Percentiles rank a stretch among this genome's conserved stretches.
Evolutionary conservation across 495 filamentous ascomycete species (phyloP).

Genomic region (Lasiosphaeriaceae sp.): DNA sequence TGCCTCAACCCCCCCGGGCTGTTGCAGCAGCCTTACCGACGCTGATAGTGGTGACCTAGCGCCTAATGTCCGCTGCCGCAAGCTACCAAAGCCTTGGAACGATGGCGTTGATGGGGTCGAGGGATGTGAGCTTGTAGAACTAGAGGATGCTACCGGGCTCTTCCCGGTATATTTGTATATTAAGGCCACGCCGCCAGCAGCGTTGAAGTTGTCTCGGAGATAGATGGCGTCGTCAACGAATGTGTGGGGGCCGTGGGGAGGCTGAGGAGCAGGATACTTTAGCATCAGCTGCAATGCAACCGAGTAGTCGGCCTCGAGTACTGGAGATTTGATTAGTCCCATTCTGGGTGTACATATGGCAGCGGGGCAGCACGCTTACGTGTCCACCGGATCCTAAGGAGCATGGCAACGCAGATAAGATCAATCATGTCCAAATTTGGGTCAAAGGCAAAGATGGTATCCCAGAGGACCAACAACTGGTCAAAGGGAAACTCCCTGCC

Average conservation of each 20-base stretch:
- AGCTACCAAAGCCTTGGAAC: slow-evolving; percentile 24
- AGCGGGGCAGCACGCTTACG: slow-evolving; percentile 49
- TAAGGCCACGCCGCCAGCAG: slow-evolving; percentile 66
- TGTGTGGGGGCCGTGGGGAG: slow-evolving; percentile 62
- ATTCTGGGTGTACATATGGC: background rate
- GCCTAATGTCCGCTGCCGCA: slow-evolving; percentile 33
- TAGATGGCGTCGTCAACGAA: slow-evolving; percentile 89
- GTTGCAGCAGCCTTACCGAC: slow-evolving; percentile 57
- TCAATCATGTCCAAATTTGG: slow-evolving; percentile 78
- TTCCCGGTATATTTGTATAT: slow-evolving; percentile 81
- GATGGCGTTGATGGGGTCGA: slow-evolving; percentile 33
- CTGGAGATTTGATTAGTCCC: slow-evolving; percentile 38
- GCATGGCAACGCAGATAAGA: slow-evolving; percentile 87
- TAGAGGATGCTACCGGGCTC: slow-evolving; percentile 50
- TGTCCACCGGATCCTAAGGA: slow-evolving; percentile 87
- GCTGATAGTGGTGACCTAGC: slow-evolving; percentile 49
- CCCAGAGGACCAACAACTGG: slow-evolving; percentile 81
- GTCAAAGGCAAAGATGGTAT: slow-evolving; percentile 85
- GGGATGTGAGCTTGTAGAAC: slow-evolving; percentile 31
- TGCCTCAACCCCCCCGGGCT: slow-evolving; percentile 64
- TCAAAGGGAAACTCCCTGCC: slow-evolving; percentile 90
- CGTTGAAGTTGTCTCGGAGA: slow-evolving; percentile 69
- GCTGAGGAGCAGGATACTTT: slow-evolving; percentile 68
- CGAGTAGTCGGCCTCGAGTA: slow-evolving; percentile 82
- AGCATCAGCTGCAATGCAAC: slow-evolving; percentile 74